phyloP scores from a whole-genome alignment of 495 filamentous ascomycete genomes.

The Aspergillus nidulans region DNA sequence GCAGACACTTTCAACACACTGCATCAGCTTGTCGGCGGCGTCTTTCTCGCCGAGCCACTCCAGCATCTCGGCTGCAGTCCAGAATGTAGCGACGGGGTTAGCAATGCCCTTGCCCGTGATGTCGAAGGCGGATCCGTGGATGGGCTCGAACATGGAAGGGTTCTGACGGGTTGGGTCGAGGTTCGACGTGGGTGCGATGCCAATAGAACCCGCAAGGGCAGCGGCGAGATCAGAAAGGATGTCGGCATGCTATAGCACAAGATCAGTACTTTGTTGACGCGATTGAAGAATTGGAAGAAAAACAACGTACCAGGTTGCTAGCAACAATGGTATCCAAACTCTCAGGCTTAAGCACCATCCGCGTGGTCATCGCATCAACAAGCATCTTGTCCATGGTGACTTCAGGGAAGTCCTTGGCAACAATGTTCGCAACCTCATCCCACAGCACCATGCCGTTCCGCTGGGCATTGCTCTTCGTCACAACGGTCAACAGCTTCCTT shows the following conservation, averaged over 20 bases:
- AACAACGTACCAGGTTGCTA: slow-evolving; percentile 43
- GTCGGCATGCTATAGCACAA: slow-evolving; percentile 43
- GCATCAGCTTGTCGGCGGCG: slow-evolving; percentile 52
- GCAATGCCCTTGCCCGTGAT: slow-evolving; percentile 69
- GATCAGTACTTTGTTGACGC: background rate
- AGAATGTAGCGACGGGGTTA: slow-evolving; percentile 68
- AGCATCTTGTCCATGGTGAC: slow-evolving; percentile 55
- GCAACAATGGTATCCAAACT: slow-evolving; percentile 54
- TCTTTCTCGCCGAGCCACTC: slow-evolving; percentile 57
- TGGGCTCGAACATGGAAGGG: slow-evolving; percentile 65
- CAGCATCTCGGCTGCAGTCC: slow-evolving; percentile 66
- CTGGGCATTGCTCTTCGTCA: slow-evolving; percentile 58
- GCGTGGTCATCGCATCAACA: slow-evolving; percentile 56
- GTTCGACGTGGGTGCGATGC: slow-evolving; percentile 58
- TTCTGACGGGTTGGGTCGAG: slow-evolving; percentile 57
- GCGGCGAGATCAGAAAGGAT: slow-evolving; percentile 57
- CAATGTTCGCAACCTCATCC: slow-evolving; percentile 47
- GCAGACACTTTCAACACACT: slow-evolving; percentile 56
- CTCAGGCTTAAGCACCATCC: slow-evolving; percentile 53
- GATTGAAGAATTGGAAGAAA: background rate
- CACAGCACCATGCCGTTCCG: slow-evolving; percentile 55
- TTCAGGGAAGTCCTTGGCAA: slow-evolving; percentile 48
- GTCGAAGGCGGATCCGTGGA: slow-evolving; percentile 65
- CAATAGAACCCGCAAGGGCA: slow-evolving; percentile 51
- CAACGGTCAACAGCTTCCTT: slow-evolving; percentile 50